phyloP scores from a whole-genome alignment of 2,329 filamentous ascomycete species.

The Arachnomyces sp. region DNA sequence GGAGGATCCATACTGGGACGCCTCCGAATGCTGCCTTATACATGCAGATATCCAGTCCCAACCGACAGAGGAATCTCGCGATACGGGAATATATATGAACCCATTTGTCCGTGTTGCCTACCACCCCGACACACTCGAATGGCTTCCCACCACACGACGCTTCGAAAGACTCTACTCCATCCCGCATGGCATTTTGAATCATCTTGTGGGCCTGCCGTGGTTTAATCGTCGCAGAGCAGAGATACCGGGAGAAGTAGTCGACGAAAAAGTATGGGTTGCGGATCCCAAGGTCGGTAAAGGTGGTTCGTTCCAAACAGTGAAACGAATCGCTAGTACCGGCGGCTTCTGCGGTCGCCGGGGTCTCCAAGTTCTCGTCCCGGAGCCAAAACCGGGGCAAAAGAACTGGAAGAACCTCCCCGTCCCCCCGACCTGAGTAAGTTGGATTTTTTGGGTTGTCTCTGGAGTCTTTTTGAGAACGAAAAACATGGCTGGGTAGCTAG shows the following conservation, averaged over 20 bases:
- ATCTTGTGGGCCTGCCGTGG: constrained; percentile 48
- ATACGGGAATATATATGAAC: constrained; percentile 62
- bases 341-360: constrained; percentile 38
- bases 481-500: neutral
- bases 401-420: constrained; percentile 38
- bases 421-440: constrained; percentile 18
- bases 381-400: constrained; percentile 34
- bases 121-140: constrained; percentile 46
- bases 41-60: constrained; percentile 41
- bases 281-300: constrained; percentile 20
- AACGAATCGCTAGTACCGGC: constrained; percentile 33
- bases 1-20: constrained; percentile 53
- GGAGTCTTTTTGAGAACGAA: neutral
- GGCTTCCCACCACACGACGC: constrained; percentile 52
- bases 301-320: constrained; percentile 32
- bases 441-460: constrained; percentile 2
- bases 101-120: constrained; percentile 68
- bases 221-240: constrained; percentile 55
- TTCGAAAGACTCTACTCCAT: constrained; percentile 58
- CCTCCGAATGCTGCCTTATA: constrained; percentile 56
- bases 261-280: constrained; percentile 35
- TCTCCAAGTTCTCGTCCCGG: constrained; percentile 37
- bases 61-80: constrained; percentile 21
- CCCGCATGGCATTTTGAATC: constrained; percentile 52
- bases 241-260: constrained; percentile 43